A percentile compares a stretch with the other conserved stretches of the same genome.
Evolutionary conservation across 768 basidiomycete species (phyloP).

Genomic region (Hypholoma sublateritium): DNA sequence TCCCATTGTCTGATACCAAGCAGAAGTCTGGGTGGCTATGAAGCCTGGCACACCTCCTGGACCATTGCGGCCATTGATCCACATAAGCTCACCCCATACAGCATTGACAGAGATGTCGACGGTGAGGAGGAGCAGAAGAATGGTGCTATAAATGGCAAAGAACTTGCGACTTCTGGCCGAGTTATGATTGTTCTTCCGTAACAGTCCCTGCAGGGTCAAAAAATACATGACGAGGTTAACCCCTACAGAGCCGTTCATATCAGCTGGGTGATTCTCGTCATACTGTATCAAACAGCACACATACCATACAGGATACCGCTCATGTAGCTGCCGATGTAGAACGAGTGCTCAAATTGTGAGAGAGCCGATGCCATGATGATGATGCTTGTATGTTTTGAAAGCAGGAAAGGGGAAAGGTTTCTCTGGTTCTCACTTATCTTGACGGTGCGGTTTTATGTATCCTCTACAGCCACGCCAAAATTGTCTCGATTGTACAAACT

Average conservation of each 20-base stretch:
- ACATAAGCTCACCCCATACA: constrained; percentile 32
- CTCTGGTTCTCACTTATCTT: constrained; percentile 11
- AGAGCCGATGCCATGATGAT: constrained; percentile 16
- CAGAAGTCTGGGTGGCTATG: constrained; percentile 24
- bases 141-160: constrained; percentile 27
- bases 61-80: constrained; percentile 27
- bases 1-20: constrained; percentile 31
- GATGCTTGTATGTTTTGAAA: background rate
- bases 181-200: constrained; percentile 20
- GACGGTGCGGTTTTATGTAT: constrained; percentile 14
- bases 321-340: constrained; percentile 31
- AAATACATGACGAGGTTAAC: constrained; percentile 29
- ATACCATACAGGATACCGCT: constrained; percentile 31
- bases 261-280: constrained; percentile 2
- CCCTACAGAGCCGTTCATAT: constrained; percentile 17
- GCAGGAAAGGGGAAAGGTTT: constrained; percentile 3
- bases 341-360: constrained; percentile 27
- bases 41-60: constrained; percentile 27
- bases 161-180: constrained; percentile 21
- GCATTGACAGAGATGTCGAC: constrained; percentile 29
- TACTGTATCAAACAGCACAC: background rate
- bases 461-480: background rate
- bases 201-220: constrained; percentile 22
- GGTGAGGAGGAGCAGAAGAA: constrained; percentile 26
- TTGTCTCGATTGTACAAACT: constrained; percentile 13